Evolutionary conservation across 1,139 yeast species (phyloP), one percentile per base, ranked within the genome.

Genomic region (Kodamaea alishanica): DNA sequence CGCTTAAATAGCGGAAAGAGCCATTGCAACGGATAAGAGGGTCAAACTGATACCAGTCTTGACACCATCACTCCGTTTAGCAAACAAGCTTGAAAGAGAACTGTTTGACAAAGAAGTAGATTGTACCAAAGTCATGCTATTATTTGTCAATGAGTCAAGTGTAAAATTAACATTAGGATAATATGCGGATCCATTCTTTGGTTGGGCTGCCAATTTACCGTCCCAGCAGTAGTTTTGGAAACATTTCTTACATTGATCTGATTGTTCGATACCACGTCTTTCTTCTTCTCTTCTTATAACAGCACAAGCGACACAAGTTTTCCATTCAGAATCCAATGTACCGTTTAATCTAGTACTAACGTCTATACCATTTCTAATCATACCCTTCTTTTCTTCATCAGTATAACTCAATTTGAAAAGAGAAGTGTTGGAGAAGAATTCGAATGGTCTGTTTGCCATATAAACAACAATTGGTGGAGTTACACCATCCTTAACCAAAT

Each of bases 301-400:
- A 6, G 97, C 97, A 70, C 97, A 89, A 1, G 90, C 87, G 38
- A 89, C 76, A 70, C 97, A 89, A 6, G 84, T 75, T 38, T 77
- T 71, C 83, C 89, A 89, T 40, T 84, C 83, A 2, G 68, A 60
- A 53, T 85, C 95, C 31, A 82, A 65, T 5, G 96, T 84, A 32
- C 79, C 65, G 57, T 88, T 88, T 49, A 75, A 73, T 58, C 88
- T 78, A 1, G 95, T 74, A 24, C 85, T 78, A 27, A 78, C 77
- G 57, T 85, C 94, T 57, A 83, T 87, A 8, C 96, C 97, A 58
- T 89, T 89, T 52, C 73, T 66, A 46, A 89, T 78, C 66, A 88
- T 72, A 1, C 72, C 69, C 37, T 69, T 61, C 52, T 81, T 78
- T 51, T 84, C 87, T 2, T 67, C 64, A 37, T 75, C 73, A 2